Conservation (phyloP, 1,284 basidiomycete genomes). For the Ustilago tritici region DNA sequence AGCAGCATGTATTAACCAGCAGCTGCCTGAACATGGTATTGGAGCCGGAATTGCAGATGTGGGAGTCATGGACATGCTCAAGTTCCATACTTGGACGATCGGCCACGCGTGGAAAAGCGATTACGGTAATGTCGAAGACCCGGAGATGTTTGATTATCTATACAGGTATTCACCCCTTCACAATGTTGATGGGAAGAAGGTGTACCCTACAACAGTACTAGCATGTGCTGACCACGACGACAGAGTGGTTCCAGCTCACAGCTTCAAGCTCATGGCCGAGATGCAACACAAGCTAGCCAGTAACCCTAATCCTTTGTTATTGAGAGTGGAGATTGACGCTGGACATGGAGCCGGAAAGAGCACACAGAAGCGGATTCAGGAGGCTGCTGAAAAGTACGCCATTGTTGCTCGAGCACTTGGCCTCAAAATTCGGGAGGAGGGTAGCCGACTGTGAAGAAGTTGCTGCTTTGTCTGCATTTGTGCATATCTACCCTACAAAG, state of each 20-base stretch:
- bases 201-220: constrained; percentile 64
- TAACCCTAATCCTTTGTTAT: constrained; percentile 65
- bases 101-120: constrained; percentile 83
- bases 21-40: constrained; percentile 82
- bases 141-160: constrained; percentile 63
- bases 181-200: constrained; percentile 59
- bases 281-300: constrained; percentile 64
- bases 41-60: constrained; percentile 70
- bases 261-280: constrained; percentile 67
- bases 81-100: constrained; percentile 69
- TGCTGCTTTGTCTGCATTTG: neutral
- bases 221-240: constrained; percentile 68
- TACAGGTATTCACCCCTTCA: constrained; percentile 65
- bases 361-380: constrained; percentile 63
- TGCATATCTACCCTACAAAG: no score
- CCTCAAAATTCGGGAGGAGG: constrained; percentile 50
- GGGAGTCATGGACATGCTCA: constrained; percentile 79
- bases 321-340: constrained; percentile 65
- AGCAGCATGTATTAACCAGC: constrained; percentile 82
- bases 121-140: constrained; percentile 78
- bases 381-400: constrained; percentile 61
- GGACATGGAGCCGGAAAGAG: constrained; percentile 69
- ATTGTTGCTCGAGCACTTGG: constrained; percentile 61
- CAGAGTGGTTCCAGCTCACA: constrained; percentile 65
- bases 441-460: neutral